phyloP scores from a whole-genome alignment of 176 grass and related monocot species.

The Musa itinerans region DNA sequence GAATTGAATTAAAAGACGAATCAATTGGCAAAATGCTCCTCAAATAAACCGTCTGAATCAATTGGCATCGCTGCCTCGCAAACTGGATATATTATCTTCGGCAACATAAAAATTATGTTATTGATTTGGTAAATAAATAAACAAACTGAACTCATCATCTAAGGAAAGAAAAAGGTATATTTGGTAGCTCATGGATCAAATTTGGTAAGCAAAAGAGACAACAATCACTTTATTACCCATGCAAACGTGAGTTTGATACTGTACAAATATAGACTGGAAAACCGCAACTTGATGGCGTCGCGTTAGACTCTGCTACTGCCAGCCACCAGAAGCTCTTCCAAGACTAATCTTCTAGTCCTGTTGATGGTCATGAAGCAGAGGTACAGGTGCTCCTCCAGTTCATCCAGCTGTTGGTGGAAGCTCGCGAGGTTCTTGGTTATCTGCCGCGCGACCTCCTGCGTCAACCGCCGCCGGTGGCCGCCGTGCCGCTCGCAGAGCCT shows the following conservation, averaged over 20 bases:
- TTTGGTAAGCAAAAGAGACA: too few species aligned
- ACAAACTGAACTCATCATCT: not conserved
- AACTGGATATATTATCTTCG: too few species aligned
- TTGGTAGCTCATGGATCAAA: too few species aligned
- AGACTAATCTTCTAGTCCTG: slow-evolving; percentile 77
- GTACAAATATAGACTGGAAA: not conserved
- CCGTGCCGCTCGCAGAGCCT: slow-evolving; percentile 51
- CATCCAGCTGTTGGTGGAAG: slow-evolving; percentile 87
- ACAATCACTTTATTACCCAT: too few species aligned
- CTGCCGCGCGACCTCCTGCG: slow-evolving; percentile 70
- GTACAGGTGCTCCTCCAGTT: slow-evolving; percentile 92
- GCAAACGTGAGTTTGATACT: not conserved
- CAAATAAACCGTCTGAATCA: too few species aligned
- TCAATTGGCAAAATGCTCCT: too few species aligned
- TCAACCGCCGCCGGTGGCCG: slow-evolving; percentile 44
- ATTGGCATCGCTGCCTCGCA: too few species aligned
- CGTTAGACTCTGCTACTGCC: not conserved
- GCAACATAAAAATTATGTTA: too few species aligned
- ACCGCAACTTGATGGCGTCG: not conserved
- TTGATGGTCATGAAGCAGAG: slow-evolving; percentile 95
- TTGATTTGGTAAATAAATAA: too few species aligned
- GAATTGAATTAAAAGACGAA: too few species aligned
- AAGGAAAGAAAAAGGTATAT: not conserved
- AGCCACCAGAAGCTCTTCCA: slow-evolving; percentile 44
- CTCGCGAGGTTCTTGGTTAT: slow-evolving; percentile 60